These are phyloP conservation scores for Fraxinus anomala DNA, from an alignment of 257 asterid genomes.

Conservation along the genomic window DNA sequence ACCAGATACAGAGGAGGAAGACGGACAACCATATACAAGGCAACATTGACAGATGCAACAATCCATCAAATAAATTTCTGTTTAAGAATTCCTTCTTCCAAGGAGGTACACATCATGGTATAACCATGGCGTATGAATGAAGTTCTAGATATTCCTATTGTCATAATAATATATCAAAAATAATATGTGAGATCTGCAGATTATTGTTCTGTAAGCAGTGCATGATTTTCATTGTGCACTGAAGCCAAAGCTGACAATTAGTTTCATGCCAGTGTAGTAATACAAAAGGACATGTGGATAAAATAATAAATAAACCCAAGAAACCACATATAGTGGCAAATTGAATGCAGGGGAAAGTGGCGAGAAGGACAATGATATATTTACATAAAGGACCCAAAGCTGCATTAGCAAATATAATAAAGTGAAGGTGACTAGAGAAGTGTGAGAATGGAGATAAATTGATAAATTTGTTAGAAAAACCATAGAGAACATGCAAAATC, in stretches of 20 bases:
- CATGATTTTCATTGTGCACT: conserved; percentile 9
- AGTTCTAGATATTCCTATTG: conserved; percentile 21
- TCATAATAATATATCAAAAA: conserved; percentile 21
- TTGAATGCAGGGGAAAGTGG: conserved; percentile 16
- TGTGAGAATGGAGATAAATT: not conserved
- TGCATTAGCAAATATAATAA: not conserved
- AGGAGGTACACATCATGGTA: conserved; percentile 9
- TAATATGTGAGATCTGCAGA: conserved; percentile 8
- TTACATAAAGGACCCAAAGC: conserved; percentile 1
- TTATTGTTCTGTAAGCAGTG: conserved; percentile 9
- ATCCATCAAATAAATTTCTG: conserved; percentile 8
- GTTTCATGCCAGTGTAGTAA: conserved; percentile 11
- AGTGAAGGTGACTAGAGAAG: not conserved
- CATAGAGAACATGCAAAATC: not conserved
- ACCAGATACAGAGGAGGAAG: conserved; percentile 21
- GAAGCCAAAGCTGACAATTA: conserved; percentile 17
- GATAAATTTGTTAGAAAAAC: not conserved
- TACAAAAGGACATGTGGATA: not conserved
- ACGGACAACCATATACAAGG: conserved; percentile 15
- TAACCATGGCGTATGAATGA: conserved; percentile 23
- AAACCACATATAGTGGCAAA: not conserved
- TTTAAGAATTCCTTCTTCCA: conserved; percentile 4
- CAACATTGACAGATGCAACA: conserved; percentile 17
- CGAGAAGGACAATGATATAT: conserved; percentile 14
- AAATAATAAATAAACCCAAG: conserved; percentile 5